Evolutionary conservation across 257 asterid genomes (phyloP).

Genomic region (Primulina tabacum): DNA sequence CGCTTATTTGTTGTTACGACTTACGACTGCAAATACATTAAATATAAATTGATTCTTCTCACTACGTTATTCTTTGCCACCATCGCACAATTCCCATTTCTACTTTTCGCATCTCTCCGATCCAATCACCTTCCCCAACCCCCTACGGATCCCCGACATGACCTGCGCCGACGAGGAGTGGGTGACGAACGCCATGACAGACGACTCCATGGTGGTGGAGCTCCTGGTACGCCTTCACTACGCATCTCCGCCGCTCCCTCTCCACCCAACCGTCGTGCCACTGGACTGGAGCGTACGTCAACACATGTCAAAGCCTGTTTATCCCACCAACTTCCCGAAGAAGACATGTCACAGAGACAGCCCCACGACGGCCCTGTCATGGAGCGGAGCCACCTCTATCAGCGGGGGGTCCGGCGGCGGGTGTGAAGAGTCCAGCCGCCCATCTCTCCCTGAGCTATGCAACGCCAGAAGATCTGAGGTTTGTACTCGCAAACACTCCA

Average conservation of each 20-base stretch:
- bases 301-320: constrained; percentile 53
- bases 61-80: not conserved
- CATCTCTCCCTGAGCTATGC: constrained; percentile 24
- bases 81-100: not conserved
- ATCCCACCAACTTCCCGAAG: constrained; percentile 22
- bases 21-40: not conserved
- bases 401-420: constrained; percentile 43
- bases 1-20: not conserved
- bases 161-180: constrained; percentile 52
- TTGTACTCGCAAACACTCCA: constrained; percentile 16
- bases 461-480: constrained; percentile 72
- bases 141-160: constrained; percentile 30
- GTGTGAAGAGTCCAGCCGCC: constrained; percentile 49
- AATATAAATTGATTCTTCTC: not conserved
- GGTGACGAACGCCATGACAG: constrained; percentile 55
- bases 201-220: constrained; percentile 57
- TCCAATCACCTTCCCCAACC: not conserved
- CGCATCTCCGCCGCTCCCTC: constrained; percentile 25
- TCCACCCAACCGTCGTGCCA: constrained; percentile 29
- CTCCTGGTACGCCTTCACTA: constrained; percentile 47
- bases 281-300: constrained; percentile 71
- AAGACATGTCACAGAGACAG: constrained; percentile 44
- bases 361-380: constrained; percentile 73
- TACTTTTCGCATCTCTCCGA: not conserved
- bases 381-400: constrained; percentile 63